Percentiles rank a stretch among this genome's conserved stretches.
Evolutionary conservation across 1,284 basidiomycete genomes (phyloP).

Genomic region (Apiotrichum sp.): DNA sequence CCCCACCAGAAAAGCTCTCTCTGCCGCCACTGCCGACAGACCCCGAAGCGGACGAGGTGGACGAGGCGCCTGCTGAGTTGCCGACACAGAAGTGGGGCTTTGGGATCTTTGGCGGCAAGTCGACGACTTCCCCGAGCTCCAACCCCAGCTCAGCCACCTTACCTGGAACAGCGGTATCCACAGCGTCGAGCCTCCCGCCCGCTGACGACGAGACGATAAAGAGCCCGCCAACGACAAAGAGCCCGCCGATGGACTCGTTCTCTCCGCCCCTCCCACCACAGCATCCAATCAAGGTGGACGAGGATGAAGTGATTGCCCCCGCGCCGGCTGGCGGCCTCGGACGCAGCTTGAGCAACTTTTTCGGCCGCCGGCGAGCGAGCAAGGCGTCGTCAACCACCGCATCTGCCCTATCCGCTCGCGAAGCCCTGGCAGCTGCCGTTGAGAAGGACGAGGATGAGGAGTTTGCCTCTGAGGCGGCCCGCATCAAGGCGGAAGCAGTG

Average conservation of each 20-base stretch:
- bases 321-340: constrained; percentile 7
- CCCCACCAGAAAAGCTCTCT: constrained; percentile 1
- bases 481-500: too few relatives aligned
- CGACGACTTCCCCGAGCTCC: neutral
- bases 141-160: neutral
- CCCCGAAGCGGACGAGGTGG: constrained; percentile 48
- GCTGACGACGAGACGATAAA: too few relatives aligned
- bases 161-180: neutral
- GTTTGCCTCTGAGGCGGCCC: neutral
- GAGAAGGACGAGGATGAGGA: neutral
- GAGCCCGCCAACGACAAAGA: neutral
- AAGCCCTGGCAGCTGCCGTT: neutral
- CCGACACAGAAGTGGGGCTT: constrained; percentile 2
- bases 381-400: neutral
- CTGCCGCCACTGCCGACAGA: constrained; percentile 58
- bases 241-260: neutral
- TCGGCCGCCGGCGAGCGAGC: constrained; percentile 3
- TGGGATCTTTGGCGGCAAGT: neutral
- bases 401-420: neutral
- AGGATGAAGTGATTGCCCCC: neutral
- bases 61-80: neutral
- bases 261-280: neutral
- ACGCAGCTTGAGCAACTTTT: constrained; percentile 15
- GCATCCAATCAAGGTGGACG: neutral
- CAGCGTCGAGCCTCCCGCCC: neutral